These are phyloP conservation scores for Zygoascus ofunaensis DNA, from an alignment of 805 yeast genomes.

Conservation along the genomic window DNA sequence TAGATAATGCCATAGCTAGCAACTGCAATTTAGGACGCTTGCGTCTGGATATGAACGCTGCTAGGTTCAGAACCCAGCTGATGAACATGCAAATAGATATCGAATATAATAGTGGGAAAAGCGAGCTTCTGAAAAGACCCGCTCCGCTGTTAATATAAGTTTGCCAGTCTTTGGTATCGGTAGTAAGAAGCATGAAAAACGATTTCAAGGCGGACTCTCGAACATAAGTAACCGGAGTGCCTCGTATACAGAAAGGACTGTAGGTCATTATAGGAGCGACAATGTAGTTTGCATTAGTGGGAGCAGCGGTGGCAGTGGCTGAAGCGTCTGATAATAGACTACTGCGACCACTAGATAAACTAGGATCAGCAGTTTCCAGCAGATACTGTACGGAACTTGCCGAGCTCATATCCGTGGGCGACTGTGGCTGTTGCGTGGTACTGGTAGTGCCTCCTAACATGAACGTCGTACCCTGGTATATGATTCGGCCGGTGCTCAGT, in stretches of 20 bases:
- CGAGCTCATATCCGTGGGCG: too few relatives aligned
- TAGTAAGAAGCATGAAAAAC: constrained; percentile 4
- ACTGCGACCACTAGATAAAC: too few relatives aligned
- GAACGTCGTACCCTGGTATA: background rate
- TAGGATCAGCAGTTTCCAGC: too few relatives aligned
- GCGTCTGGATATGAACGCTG: constrained; percentile 48
- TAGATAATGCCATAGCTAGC: constrained; percentile 42
- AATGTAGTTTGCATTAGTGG: background rate
- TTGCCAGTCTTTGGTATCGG: constrained; percentile 7
- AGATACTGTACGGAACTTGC: too few relatives aligned
- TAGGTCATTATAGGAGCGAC: constrained; percentile 8
- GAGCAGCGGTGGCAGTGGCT: constrained; percentile 2
- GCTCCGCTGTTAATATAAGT: constrained; percentile 8
- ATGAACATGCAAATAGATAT: constrained; percentile 57
- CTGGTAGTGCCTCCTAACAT: background rate
- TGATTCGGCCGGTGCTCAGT: background rate
- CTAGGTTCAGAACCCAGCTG: constrained; percentile 45
- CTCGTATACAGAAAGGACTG: constrained; percentile 12
- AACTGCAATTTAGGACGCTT: constrained; percentile 41
- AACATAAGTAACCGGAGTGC: constrained; percentile 13
- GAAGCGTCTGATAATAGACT: too few relatives aligned
- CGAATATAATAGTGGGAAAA: constrained; percentile 51
- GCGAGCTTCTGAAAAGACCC: background rate
- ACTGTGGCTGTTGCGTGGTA: too few relatives aligned
- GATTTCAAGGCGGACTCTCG: constrained; percentile 4